phyloP scores from a whole-genome alignment of 495 filamentous ascomycete genomes.

The Darksidea phi region DNA sequence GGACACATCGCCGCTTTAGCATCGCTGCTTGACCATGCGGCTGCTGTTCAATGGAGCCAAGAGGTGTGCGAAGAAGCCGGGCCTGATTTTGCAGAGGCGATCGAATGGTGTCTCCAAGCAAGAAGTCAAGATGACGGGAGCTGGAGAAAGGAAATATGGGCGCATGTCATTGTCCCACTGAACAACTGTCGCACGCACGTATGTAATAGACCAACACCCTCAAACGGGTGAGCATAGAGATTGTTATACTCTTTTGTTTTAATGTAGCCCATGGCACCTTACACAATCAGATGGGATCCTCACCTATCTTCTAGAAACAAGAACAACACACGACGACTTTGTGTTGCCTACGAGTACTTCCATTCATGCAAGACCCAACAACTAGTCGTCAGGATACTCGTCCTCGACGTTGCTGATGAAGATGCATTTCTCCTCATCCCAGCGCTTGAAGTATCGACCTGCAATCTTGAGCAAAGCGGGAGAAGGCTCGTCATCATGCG shows the following conservation, averaged over 20 bases:
- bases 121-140: not conserved
- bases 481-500: slow-evolving; percentile 48
- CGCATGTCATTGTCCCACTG: not conserved
- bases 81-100: slow-evolving; percentile 40
- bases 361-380: not conserved
- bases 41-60: slow-evolving; percentile 38
- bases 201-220: not conserved
- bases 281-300: no score
- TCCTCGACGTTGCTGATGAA: slow-evolving; percentile 88
- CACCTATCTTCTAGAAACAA: no score
- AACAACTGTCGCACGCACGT: not conserved
- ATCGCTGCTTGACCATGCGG: slow-evolving; percentile 32
- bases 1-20: slow-evolving; percentile 14
- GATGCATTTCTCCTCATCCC: slow-evolving; percentile 59
- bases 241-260: no score
- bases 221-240: no score
- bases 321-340: no score
- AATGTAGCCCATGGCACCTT: no score
- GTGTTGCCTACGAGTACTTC: not conserved
- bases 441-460: slow-evolving; percentile 86
- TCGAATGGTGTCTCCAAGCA: slow-evolving; percentile 42
- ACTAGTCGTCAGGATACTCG: slow-evolving; percentile 79
- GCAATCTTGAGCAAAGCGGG: slow-evolving; percentile 64
- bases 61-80: slow-evolving; percentile 43
- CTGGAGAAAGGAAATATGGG: slow-evolving; percentile 5